Percentiles rank a stretch among this genome's conserved stretches.
Conservation (phyloP, 2,329 filamentous ascomycete species). For the Colletotrichum shisoi region DNA sequence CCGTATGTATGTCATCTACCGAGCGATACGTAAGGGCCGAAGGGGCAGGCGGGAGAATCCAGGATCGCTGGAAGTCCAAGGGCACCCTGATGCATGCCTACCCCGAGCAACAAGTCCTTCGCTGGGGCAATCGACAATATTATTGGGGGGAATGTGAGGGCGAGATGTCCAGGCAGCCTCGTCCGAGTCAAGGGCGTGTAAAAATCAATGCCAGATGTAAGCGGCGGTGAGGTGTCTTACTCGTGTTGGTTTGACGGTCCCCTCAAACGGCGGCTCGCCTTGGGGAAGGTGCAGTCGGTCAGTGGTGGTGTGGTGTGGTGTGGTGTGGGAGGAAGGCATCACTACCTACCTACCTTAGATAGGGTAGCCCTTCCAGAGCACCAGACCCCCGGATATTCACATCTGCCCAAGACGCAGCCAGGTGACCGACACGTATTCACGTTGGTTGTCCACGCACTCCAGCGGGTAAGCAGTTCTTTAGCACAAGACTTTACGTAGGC, state of each 20-base stretch:
- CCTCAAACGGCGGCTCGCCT: slow-evolving; percentile 12
- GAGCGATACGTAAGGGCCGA: slow-evolving; percentile 20
- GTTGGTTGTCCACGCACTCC: not conserved
- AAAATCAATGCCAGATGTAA: slow-evolving; percentile 15
- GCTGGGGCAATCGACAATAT: not conserved
- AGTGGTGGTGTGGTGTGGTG: not conserved
- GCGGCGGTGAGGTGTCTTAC: slow-evolving; percentile 35
- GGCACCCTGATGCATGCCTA: not conserved
- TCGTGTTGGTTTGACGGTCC: not conserved
- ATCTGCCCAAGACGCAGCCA: not conserved
- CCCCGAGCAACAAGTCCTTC: not conserved
- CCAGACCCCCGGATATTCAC: not conserved
- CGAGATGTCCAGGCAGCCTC: slow-evolving; percentile 6
- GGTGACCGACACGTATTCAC: slow-evolving; percentile 24
- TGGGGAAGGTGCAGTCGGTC: slow-evolving; percentile 1
- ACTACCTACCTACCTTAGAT: too few species aligned
- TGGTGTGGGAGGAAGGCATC: slow-evolving; percentile 6
- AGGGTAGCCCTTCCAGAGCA: not conserved
- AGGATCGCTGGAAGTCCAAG: not conserved
- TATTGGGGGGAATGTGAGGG: not conserved
- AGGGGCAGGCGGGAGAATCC: slow-evolving; percentile 1
- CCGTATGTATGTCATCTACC: slow-evolving; percentile 38
- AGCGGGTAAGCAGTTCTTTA: slow-evolving; percentile 15
- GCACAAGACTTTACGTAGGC: slow-evolving; percentile 13
- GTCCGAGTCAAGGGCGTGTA: slow-evolving; percentile 13